These are phyloP conservation scores for Pleurotus eryngii DNA, from an alignment of 768 basidiomycete species.

Conservation along the genomic window DNA sequence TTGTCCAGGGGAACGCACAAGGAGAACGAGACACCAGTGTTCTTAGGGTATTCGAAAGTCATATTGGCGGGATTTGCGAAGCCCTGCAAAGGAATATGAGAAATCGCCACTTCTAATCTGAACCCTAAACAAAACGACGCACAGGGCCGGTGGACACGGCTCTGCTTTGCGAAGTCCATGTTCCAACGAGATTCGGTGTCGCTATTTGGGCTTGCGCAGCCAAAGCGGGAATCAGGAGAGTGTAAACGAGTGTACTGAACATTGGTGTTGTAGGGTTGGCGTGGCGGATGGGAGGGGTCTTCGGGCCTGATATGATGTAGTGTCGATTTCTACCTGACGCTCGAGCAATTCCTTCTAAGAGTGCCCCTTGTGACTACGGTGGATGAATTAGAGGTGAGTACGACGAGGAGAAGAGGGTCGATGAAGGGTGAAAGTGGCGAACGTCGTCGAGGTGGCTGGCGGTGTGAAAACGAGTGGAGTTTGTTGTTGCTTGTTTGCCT, in stretches of 20 bases:
- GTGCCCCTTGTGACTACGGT: too few relatives aligned
- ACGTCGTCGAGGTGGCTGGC: conserved; percentile 1
- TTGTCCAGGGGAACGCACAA: conserved; percentile 57
- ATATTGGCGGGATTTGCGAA: conserved; percentile 84
- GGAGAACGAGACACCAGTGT: conserved; percentile 83
- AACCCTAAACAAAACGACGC: conserved; percentile 30
- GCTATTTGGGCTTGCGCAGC: conserved; percentile 2
- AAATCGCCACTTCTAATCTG: not conserved
- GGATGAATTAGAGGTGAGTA: not conserved
- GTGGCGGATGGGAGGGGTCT: not conserved
- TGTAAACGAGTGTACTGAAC: conserved; percentile 5
- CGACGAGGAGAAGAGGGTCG: not conserved
- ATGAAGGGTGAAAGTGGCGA: not conserved
- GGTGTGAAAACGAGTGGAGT: conserved; percentile 5
- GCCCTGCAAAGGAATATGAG: conserved; percentile 38
- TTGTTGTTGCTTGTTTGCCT: conserved; percentile 1
- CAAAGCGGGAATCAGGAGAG: conserved; percentile 1
- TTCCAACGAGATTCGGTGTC: conserved; percentile 51
- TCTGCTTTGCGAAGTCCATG: conserved; percentile 82
- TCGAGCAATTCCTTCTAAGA: not conserved
- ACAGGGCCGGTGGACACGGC: conserved; percentile 81
- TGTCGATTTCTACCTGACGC: not conserved
- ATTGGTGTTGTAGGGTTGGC: not conserved
- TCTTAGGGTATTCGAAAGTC: conserved; percentile 80
- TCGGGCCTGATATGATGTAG: not conserved